Evolutionary conservation across 2,329 filamentous ascomycete genomes (phyloP).

Genomic region (Rhynchosporium graminicola): DNA sequence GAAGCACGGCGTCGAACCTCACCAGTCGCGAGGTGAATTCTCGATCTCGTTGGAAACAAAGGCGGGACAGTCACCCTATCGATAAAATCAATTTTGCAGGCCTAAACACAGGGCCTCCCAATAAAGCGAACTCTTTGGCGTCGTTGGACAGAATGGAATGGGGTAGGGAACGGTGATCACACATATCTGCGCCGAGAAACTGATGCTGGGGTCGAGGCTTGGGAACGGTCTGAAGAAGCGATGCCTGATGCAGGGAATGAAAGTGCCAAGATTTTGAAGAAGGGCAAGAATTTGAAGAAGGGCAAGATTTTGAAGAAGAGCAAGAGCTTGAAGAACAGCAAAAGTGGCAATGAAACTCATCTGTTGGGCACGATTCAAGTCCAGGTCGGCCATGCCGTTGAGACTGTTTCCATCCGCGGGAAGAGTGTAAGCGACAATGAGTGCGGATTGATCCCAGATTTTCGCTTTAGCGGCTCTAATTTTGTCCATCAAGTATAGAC

Average conservation of each 20-base stretch:
- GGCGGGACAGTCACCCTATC: neutral
- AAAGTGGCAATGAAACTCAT: neutral
- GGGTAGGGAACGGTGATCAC: neutral
- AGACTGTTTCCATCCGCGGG: neutral
- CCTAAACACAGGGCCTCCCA: neutral
- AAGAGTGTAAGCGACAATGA: neutral
- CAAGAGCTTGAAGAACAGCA: neutral
- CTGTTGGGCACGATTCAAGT: neutral
- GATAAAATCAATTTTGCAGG: neutral
- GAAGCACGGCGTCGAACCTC: neutral
- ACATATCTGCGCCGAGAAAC: conserved; percentile 9
- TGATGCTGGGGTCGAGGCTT: too few species aligned
- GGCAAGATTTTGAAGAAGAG: too few species aligned
- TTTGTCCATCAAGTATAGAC: neutral
- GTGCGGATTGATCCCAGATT: neutral
- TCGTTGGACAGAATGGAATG: neutral
- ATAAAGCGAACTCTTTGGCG: neutral
- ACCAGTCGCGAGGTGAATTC: neutral
- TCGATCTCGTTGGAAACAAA: neutral
- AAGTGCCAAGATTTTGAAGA: neutral
- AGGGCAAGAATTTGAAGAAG: too few species aligned
- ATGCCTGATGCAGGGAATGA: neutral
- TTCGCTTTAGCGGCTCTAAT: neutral
- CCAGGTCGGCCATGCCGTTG: conserved; percentile 1
- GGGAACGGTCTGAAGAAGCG: neutral